A percentile compares a stretch with the other conserved stretches of the same genome.
Evolutionary conservation across 768 basidiomycete species (phyloP).

Genomic region (Tubosaeta brunneosetosa): DNA sequence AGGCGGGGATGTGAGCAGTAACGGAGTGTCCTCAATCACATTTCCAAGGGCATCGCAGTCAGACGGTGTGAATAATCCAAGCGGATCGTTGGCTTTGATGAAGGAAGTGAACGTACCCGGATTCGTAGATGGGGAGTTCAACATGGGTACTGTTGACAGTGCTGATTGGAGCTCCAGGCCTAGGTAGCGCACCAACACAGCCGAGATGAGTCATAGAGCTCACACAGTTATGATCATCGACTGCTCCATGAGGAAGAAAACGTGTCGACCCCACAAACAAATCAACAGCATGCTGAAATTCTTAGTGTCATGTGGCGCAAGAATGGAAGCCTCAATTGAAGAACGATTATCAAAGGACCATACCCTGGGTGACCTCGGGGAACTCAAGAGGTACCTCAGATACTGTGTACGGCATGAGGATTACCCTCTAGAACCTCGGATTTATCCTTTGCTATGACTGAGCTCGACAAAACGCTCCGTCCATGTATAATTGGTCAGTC

Average conservation of each 20-base stretch:
- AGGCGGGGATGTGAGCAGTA: conserved; percentile 20
- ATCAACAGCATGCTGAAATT: background rate
- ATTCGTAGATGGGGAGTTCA: conserved; percentile 1
- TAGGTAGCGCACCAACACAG: too few relatives aligned
- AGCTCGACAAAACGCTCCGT: conserved; percentile 26
- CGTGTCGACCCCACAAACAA: conserved; percentile 6
- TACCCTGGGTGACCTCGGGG: background rate
- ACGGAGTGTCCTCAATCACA: conserved; percentile 8
- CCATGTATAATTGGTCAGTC: conserved; percentile 21
- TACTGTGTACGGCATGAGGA: conserved; percentile 1
- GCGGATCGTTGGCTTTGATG: conserved; percentile 18
- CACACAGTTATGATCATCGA: background rate
- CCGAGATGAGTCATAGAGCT: background rate
- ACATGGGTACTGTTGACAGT: conserved; percentile 3
- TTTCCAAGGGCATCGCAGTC: conserved; percentile 19
- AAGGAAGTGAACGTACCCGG: conserved; percentile 5
- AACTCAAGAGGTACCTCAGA: background rate
- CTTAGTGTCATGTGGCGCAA: background rate
- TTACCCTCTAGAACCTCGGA: background rate
- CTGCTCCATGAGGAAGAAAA: conserved; percentile 3
- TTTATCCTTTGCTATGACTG: conserved; percentile 6
- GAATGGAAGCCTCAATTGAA: conserved; percentile 1
- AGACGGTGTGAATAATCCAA: conserved; percentile 7
- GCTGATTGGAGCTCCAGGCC: background rate
- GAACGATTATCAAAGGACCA: background rate